Evolutionary conservation across 164 flowering plant species (phyloP), one percentile per base, ranked within the genome.

Genomic region (Akebia trifoliata): DNA sequence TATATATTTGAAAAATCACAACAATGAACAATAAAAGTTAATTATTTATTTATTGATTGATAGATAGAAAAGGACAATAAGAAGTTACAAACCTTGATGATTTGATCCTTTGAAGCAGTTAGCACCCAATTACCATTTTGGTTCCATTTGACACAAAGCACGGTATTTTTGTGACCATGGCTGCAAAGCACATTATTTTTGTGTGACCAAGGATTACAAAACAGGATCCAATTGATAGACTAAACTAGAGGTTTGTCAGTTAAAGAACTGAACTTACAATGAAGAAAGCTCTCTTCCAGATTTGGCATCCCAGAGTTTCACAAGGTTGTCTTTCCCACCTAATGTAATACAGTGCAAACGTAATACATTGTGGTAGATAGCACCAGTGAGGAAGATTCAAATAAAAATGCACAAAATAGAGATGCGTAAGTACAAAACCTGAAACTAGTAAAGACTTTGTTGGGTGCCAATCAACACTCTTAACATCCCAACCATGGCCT

Each of bases 401-500:
- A n/a, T 4, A 22, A 31, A 31, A 29, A 32, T 15, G 1, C 6
- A 25, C 20, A 36, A 20, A 29, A 20, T 31, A 38, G n/a, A 52
- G 2, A 26, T 26, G 18, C 20, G 30, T 60, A 58, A 14, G 5
- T 10, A 57, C 70, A 47, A n/a, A 17, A 94, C 99, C 99, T 66
- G 99, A 90, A 61, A 83, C 95, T 34, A 94, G 71, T 58, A 94
- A 73, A 43, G 99, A 94, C 70, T 94, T 94, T 32, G 99, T 78
- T 61, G 99, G 99, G 64, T 94, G 99, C 99, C 99, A 94, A 56
- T 94, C 97, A 69, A 94, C 99, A 78, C 91, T 83, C 82, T 94
- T 94, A 57, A 88, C 97, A 82, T 94, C 99, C 99, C 99, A 90
- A 67, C 97, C 96, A 78, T 94, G 99, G 85, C 99, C 99, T 94